Base-by-base conservation (phyloP, 2,329 filamentous ascomycete genomes). In the Cadophora malorum region DNA sequence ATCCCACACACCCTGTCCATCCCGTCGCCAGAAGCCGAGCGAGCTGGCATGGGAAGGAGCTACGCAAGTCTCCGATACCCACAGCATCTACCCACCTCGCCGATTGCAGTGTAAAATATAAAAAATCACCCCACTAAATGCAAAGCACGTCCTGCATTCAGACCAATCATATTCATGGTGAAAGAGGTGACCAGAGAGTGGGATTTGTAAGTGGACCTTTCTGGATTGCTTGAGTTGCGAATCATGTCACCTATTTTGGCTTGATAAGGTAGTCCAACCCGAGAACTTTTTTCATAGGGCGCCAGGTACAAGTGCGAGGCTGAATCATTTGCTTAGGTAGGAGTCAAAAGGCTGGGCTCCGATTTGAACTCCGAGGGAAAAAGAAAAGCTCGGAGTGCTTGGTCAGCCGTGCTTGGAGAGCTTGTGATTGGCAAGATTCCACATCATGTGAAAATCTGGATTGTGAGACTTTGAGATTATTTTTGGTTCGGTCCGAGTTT, bases 11-110 rank as follows among this genome's bases (percentile, higher is more conserved):
- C 28, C 35, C 35, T 38, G 35, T 38, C 35, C 35, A 38, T 38
- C 55, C 35, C n/a, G 35, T 59, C 56, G 56, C 56, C 35, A 59
- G 56, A 59, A 59, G 56, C 56, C 56, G 56, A 59, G 52, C 45
- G 28, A 28, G 28, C 28, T 28, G 28, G 28, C 28, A 28, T 49
- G 10, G 14, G 19, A 23, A 45, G 12, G 45, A 59, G 56, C 56
- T 59, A 41, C 56, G 56, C 56, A 59, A 41, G 33, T 41, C 56
- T 59, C 56, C 56, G 56, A 59, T 16, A 58, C 14, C 25, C 28
- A 28, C 28, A 28, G 28, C 28, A 28, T 5, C 28, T 28, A 28
- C 28, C 28, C 52, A 55, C 52, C 12, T 53, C 50, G 21, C 50
- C 16, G 41, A 45, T 45, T 45, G 6, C 35, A 45, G 14, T 16